These are phyloP conservation scores for Golubevia pallescens DNA, from an alignment of 1,284 basidiomycete species.

Conservation along the genomic window DNA sequence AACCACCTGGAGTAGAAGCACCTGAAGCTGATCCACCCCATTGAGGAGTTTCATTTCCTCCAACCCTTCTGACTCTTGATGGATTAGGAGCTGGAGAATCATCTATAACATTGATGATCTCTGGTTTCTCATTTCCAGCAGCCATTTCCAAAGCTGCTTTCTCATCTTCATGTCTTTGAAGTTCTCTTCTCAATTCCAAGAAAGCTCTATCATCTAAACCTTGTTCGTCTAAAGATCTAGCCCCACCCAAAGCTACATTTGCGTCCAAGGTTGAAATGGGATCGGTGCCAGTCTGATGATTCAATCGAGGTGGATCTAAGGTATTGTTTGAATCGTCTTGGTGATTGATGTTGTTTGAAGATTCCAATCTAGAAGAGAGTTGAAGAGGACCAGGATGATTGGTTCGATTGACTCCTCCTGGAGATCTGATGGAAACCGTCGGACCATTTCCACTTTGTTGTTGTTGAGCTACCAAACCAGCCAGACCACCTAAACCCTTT, in stretches of 20 bases:
- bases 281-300: neutral
- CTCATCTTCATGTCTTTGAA: conserved; percentile 38
- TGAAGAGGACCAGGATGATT: conserved; percentile 55
- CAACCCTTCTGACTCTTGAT: conserved; percentile 19
- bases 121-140: conserved; percentile 13
- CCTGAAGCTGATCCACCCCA: conserved; percentile 21
- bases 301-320: conserved; percentile 1
- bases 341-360: neutral
- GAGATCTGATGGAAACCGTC: too few species aligned
- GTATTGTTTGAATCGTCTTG: neutral
- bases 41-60: conserved; percentile 11
- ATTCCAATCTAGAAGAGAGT: conserved; percentile 17
- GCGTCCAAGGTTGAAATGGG: neutral
- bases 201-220: conserved; percentile 50
- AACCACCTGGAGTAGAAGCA: conserved; percentile 35
- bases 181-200: conserved; percentile 44
- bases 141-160: conserved; percentile 15
- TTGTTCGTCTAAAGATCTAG: conserved; percentile 47
- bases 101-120: conserved; percentile 8
- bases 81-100: neutral
- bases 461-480: too few species aligned
- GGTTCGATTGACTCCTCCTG: conserved; percentile 8
- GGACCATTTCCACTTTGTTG: too few species aligned
- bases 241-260: neutral
- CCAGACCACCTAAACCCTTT: too few species aligned